These are phyloP conservation scores for Chalciporus sphaerocephalus DNA, from an alignment of 768 basidiomycete genomes.

Conservation along the genomic window DNA sequence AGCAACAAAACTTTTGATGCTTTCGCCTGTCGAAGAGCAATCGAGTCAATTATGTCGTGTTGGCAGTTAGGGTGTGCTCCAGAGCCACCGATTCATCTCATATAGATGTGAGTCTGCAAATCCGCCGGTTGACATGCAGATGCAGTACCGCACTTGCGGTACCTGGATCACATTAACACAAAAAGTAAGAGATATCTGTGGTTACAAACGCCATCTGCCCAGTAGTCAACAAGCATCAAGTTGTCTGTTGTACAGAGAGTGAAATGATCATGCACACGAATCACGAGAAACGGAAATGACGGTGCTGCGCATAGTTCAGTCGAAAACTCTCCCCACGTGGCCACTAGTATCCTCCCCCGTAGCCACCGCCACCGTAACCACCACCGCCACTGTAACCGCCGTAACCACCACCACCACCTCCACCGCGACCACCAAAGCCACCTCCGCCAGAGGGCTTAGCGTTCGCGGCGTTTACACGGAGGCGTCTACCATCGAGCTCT, in stretches of 20 bases:
- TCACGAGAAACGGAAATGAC: not conserved
- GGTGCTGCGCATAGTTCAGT: not conserved
- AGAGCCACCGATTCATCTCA: too few relatives aligned
- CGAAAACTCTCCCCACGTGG: slow-evolving; percentile 7
- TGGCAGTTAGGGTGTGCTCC: too few relatives aligned
- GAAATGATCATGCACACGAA: slow-evolving; percentile 10
- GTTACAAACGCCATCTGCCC: slow-evolving; percentile 8
- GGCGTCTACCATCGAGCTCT: slow-evolving; percentile 50
- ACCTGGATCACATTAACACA: not conserved
- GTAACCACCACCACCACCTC: slow-evolving; percentile 13
- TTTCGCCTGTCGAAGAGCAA: not conserved
- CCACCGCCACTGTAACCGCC: slow-evolving; percentile 11
- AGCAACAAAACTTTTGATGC: not conserved
- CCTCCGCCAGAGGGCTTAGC: slow-evolving; percentile 29
- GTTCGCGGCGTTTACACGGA: slow-evolving; percentile 47
- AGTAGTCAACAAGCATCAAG: slow-evolving; percentile 4
- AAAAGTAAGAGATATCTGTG: not conserved
- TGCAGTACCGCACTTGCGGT: not conserved
- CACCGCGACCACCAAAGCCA: slow-evolving; percentile 16
- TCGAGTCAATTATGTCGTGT: too few relatives aligned
- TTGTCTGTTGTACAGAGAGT: slow-evolving; percentile 4
- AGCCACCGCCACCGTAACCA: slow-evolving; percentile 11
- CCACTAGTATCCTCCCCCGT: slow-evolving; percentile 5
- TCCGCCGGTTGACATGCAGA: too few relatives aligned
- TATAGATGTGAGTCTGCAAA: too few relatives aligned